These are phyloP conservation scores for Alternaria tenuissima DNA, from an alignment of 2,329 filamentous ascomycete genomes.

Conservation along the genomic window DNA sequence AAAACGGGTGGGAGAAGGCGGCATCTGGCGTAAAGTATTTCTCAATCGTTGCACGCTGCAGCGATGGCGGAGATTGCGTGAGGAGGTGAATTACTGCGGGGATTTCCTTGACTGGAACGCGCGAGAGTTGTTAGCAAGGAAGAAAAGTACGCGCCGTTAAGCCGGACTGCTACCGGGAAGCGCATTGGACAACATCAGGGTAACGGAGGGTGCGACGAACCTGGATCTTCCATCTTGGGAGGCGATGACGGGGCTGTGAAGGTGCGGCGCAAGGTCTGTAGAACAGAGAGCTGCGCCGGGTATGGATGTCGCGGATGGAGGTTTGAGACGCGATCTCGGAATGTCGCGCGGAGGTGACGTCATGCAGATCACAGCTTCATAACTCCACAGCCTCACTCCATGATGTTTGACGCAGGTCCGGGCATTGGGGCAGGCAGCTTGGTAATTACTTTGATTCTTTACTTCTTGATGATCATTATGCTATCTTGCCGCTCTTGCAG, in stretches of 20 bases:
- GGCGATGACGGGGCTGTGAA: not conserved
- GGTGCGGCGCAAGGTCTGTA: not conserved
- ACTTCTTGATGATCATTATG: not conserved
- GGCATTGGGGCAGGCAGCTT: not conserved
- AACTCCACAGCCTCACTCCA: not conserved
- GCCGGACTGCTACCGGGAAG: not conserved
- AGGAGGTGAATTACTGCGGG: conserved; percentile 71
- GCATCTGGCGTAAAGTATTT: conserved; percentile 77
- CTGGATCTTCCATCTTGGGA: conserved; percentile 36
- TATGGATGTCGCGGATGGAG: not conserved
- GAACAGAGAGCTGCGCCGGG: not conserved
- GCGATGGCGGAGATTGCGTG: conserved; percentile 69
- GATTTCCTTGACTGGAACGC: conserved; percentile 64
- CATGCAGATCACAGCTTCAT: not conserved
- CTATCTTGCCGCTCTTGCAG: not conserved
- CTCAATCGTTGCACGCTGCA: conserved; percentile 72
- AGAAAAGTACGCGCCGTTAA: too few species aligned
- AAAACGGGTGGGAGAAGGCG: conserved; percentile 81
- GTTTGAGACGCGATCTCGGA: conserved; percentile 19
- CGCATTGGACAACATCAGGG: not conserved
- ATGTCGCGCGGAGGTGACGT: conserved; percentile 17
- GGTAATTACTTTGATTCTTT: not conserved
- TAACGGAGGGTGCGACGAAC: not conserved
- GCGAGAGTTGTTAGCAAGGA: too few species aligned
- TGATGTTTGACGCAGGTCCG: too few species aligned